Evolutionary conservation across 805 yeast species (phyloP), one percentile per base, ranked within the genome.

Genomic region (Barnettozyma pratensis): DNA sequence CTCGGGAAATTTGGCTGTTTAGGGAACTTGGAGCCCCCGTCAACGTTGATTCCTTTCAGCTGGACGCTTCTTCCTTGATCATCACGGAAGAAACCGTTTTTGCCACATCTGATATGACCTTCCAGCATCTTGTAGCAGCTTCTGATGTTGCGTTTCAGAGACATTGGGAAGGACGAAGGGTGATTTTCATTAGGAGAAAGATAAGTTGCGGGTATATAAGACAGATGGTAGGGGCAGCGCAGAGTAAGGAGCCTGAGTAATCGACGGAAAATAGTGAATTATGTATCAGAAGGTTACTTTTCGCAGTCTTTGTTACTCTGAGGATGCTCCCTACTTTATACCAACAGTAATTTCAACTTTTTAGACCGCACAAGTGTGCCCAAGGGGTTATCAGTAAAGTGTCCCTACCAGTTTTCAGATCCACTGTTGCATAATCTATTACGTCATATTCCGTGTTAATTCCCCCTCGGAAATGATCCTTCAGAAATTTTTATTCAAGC

Each of bases 41-140:
- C 96, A 25, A 90, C 63, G 62, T 91, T 90, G 52, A 90, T 85
- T 1, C 97, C 97, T 55, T 85, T 80, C 31, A 90, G 67, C 10
- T 75, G 72, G 10, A 89, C 69, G n/a, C 70, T 70, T 39, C 94
- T 69, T 1, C 88, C 89, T 2, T 75, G 52, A 1, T 56, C 51
- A 52, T 81, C 80, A 3, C 78, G 67, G 61, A 91, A 81, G 50
- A 76, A 70, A 5, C 94, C 96, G 27, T 69, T 52, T 2, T 60
- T 52, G 46, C 79, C 81, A 1, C 74, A 58, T 0, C 49, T 42
- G 9, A 66, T 50, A 47, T 57, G 62, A 7, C 63, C 65, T 31
- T 38, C 37, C 7, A 44, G n/a, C 42, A 44, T 38, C 14, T 8
- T 37, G 11, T 6, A 31, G 34, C 34, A 31, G 34, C 34, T 31